Percentiles rank a stretch among this genome's conserved stretches.
phyloP scores from a whole-genome alignment of 129 eudicot genomes.

The sunflower (Helianthus annuus) region HanXRQr2.0-SUNRISE NC_035442.2:175803801-175804300 shows the following conservation, averaged over 20 bases:
- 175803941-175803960: no score
- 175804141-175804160: slow-evolving; percentile 20
- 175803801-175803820: no score
- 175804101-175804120: slow-evolving; percentile 26
- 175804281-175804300: slow-evolving; percentile 12
- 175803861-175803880: no score
- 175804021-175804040: slow-evolving; percentile 41
- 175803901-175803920: no score
- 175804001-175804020: no score
- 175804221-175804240: not conserved
- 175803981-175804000: no score
- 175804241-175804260: not conserved
- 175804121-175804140: slow-evolving; percentile 36
- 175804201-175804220: slow-evolving; percentile 40
- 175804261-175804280: slow-evolving; percentile 3
- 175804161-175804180: slow-evolving; percentile 27
- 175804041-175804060: slow-evolving; percentile 25
- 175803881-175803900: no score
- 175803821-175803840: no score
- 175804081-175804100: slow-evolving; percentile 36
- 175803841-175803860: no score
- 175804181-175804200: slow-evolving; percentile 28
- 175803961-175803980: no score
- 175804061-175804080: slow-evolving; percentile 20
- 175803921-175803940: no score